Base-by-base conservation (phyloP, 106 monocot species). In the Phalaenopsis aphrodite region DNA sequence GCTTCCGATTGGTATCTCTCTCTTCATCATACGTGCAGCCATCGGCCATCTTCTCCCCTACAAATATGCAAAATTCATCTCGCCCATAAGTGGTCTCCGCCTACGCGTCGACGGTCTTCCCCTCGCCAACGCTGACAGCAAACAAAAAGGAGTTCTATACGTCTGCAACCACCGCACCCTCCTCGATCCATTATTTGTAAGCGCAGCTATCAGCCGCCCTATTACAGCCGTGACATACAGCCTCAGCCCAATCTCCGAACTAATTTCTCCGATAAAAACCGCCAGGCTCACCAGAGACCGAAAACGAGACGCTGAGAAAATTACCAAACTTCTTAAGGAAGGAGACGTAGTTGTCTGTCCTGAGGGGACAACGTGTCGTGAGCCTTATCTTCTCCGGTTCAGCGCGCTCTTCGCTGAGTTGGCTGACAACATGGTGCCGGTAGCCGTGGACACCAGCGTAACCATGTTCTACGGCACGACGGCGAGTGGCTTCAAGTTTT, bases 311-410 rank as follows among this genome's bases (percentile, higher is more conserved):
- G 82, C 85, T 0, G 52, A 78, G 5, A 90, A 85, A 3, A 95
- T 95, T 77, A 23, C 57, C 16, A 11, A 56, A 19, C 47, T 89
- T 56, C 38, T 95, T 39, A 39, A 36, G 8, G 78, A 92, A 42
- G 92, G 92, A 4, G 88, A 95, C 79, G 82, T 96, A 12, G 87
- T 81, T 6, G 89, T 96, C 1, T 96, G 93, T 82, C 93, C 95
- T 0, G 95, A 96, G 79, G 95, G 95, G 36, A 97, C 97, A 1
- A 97, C 97, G 1, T 97, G 97, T 82, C 81, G 97, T 1, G 94
- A 97, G 81, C 92, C 94, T 5, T 97, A 90, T 79, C 81, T 97
- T n/a, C 89, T 97, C 8, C 77, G 94, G 43, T 98, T 98, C 84
- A 94, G 94, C 81, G 79, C 98, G 16, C 82, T 94, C 57, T 98